Evolutionary conservation across 331 rosid genomes (phyloP).

Genomic region (Quercus phellos): DNA sequence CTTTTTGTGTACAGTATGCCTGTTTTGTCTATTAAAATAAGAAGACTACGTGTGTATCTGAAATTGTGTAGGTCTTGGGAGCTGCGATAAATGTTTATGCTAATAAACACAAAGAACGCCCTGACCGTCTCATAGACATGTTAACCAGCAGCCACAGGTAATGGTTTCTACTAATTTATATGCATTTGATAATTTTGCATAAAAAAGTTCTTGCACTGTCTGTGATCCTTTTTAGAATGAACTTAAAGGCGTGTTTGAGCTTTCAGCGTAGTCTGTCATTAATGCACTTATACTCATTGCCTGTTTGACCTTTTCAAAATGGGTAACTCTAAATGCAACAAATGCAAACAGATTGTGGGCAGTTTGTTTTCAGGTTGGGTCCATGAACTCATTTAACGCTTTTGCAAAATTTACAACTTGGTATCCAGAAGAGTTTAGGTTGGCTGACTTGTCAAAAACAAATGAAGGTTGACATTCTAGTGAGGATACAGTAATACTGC

Average conservation of each 20-base stretch:
- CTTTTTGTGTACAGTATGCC: neutral
- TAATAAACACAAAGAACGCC: conserved; percentile 96
- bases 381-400: neutral
- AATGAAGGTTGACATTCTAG: neutral
- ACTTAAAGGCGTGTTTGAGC: neutral
- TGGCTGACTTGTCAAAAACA: neutral
- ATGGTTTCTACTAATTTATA: neutral
- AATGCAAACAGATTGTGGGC: neutral
- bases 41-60: neutral
- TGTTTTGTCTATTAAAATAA: conserved; percentile 1
- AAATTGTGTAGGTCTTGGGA: conserved; percentile 73
- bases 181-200: neutral
- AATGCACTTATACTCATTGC: neutral
- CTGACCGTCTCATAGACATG: conserved; percentile 98
- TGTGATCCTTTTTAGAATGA: neutral
- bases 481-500: neutral
- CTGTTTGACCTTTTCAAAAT: neutral
- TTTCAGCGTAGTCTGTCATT: neutral
- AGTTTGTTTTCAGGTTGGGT: neutral
- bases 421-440: neutral
- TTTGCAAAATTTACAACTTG: neutral
- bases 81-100: conserved; percentile 98
- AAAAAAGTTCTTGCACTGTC: neutral
- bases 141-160: conserved; percentile 96
- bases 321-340: too few species aligned